Evolutionary conservation across 2,329 filamentous ascomycete species (phyloP), one percentile per base, ranked within the genome.

Genomic region (Leptosphaerulina australis): DNA sequence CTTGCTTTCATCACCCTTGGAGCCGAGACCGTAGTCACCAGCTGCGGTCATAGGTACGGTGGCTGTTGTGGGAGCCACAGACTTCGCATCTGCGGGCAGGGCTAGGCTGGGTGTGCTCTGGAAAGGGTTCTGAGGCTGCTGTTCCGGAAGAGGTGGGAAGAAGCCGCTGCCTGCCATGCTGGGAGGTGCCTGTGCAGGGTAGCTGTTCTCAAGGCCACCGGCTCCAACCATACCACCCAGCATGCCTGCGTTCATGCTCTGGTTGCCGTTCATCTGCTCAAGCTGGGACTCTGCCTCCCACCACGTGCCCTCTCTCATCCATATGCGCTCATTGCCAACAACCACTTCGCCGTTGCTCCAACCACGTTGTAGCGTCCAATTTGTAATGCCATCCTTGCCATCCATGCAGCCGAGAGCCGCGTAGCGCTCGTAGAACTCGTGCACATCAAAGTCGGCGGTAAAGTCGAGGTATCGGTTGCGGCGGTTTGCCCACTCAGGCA

Each of bases 261-360:
- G 50, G 28, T 53, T 48, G 4, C 85, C 82, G 44, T 82, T 84
- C 73, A 94, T 93, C 63, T 95, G 80, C 66, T 99, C 94, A 21
- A 97, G 85, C 88, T 97, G 96, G 54, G 84, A 90, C 76, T 99
- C 94, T 4, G 92, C 93, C 74, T 97, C 93, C 93, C 93, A 97
- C 93, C 94, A 99, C 2, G 92, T 89, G 49, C 79, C 82, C 74
- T 99, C 94, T 39, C 93, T 85, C 79, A 97, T 92, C 94, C 94
- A 99, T 31, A 99, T 86, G 24, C 94, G 88, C 72, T 97, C 91
- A 50, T 86, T 87, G 46, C 94, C 94, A 24, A 97, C 80, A 4
- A 96, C 85, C 2, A 97, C 91, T 74, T 97, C 94, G 29, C 94
- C 94, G 62, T 99, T 99, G 76, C 91, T 97, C 94, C 94, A 99